A percentile compares a stretch with the other conserved stretches of the same genome.
Conservation (phyloP, 495 filamentous ascomycete genomes). For the Aspergillus panamensis region DNA sequence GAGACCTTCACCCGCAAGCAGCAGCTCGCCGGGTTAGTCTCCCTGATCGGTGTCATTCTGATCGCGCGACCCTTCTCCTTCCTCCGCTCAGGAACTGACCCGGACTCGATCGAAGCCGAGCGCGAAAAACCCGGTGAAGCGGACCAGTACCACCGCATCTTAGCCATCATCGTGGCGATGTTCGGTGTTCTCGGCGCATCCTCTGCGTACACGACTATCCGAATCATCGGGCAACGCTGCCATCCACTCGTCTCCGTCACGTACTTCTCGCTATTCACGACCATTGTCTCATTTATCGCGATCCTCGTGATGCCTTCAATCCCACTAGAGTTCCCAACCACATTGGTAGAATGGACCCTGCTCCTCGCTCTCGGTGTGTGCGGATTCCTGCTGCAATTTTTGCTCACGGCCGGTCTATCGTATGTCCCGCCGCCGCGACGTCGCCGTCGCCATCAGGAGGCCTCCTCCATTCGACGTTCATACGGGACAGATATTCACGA, state of each 20-base stretch:
- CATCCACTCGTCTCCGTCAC: slow-evolving; percentile 84
- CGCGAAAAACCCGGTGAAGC: slow-evolving; percentile 30
- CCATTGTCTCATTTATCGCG: slow-evolving; percentile 59
- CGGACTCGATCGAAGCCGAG: slow-evolving; percentile 14
- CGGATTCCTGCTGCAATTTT: slow-evolving; percentile 83
- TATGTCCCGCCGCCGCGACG: slow-evolving; percentile 47
- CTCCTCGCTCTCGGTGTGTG: slow-evolving; percentile 66
- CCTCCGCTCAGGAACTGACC: slow-evolving; percentile 9
- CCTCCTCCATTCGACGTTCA: background rate
- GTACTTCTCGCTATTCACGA: slow-evolving; percentile 74
- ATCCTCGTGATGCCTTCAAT: slow-evolving; percentile 56
- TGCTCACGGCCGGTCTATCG: slow-evolving; percentile 77
- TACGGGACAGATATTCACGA: slow-evolving; percentile 8
- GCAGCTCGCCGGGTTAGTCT: slow-evolving; percentile 70
- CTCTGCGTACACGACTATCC: slow-evolving; percentile 73
- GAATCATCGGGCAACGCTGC: slow-evolving; percentile 78
- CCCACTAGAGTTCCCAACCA: slow-evolving; percentile 61
- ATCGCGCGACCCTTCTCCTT: slow-evolving; percentile 70
- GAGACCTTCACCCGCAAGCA: slow-evolving; percentile 79
- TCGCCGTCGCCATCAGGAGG: slow-evolving; percentile 6
- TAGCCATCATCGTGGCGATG: slow-evolving; percentile 69
- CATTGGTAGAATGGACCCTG: slow-evolving; percentile 63
- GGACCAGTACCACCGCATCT: slow-evolving; percentile 59
- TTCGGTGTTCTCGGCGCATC: slow-evolving; percentile 78
- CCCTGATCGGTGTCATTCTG: slow-evolving; percentile 75